These are phyloP conservation scores for Leishmania turanica DNA, from an alignment of 208 protist species.

Conservation along the genomic window DNA sequence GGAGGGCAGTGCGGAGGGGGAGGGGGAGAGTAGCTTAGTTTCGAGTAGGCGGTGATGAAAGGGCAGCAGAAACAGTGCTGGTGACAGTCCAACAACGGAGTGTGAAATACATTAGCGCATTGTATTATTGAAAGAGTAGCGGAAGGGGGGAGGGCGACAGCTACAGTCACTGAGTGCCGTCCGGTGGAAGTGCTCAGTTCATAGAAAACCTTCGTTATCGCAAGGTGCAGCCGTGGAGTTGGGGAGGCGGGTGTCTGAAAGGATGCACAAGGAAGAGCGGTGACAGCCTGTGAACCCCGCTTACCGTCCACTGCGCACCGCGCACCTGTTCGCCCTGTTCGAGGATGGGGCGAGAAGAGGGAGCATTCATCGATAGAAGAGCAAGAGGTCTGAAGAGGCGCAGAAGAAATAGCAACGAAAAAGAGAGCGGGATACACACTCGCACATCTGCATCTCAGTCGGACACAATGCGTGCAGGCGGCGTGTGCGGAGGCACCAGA, in stretches of 20 bases:
- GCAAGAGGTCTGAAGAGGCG: not conserved
- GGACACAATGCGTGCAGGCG: not conserved
- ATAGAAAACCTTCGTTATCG: not conserved
- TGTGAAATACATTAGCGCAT: not conserved
- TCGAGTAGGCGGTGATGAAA: not conserved
- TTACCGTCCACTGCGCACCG: not conserved
- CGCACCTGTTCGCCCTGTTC: not conserved
- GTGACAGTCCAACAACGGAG: not conserved
- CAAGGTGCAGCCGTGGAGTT: not conserved
- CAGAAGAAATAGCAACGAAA: conserved; percentile 8
- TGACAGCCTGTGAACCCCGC: not conserved
- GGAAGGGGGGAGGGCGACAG: not conserved
- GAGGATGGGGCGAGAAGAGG: not conserved
- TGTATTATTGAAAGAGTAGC: not conserved
- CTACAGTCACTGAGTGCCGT: not conserved
- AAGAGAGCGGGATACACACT: not conserved
- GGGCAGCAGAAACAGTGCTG: not conserved
- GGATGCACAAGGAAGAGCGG: not conserved
- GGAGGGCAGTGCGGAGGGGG: not conserved
- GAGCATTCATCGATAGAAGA: not conserved
- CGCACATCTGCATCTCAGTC: not conserved
- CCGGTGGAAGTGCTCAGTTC: not conserved
- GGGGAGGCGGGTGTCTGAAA: not conserved
- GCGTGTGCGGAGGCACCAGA: not conserved
- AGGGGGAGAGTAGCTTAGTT: too few species aligned